phyloP scores from a whole-genome alignment of 352 stramenopile genomes.

The Phytophthora citricola region DNA sequence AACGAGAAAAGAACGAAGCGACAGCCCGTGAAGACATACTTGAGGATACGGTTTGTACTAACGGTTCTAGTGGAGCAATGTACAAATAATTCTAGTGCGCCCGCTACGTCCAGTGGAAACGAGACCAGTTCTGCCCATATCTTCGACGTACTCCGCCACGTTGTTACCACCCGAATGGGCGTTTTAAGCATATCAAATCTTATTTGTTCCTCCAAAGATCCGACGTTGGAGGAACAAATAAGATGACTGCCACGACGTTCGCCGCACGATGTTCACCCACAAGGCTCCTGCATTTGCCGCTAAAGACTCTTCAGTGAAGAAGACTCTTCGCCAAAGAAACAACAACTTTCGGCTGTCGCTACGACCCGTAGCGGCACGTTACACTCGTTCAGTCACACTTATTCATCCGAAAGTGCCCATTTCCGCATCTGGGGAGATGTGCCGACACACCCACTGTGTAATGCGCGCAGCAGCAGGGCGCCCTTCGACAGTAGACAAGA shows the following conservation, averaged over 20 bases:
- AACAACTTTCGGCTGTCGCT: neutral
- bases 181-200: too few relatives aligned
- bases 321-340: too few relatives aligned
- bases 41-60: neutral
- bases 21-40: neutral
- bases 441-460: slow-evolving; percentile 11
- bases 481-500: slow-evolving; percentile 20
- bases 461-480: slow-evolving; percentile 10
- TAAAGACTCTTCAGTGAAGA: too few relatives aligned
- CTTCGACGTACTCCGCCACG: neutral
- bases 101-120: slow-evolving; percentile 1
- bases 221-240: too few relatives aligned
- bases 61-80: too few relatives aligned
- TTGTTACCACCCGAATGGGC: neutral
- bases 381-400: neutral
- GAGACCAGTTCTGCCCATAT: slow-evolving; percentile 5
- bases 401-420: slow-evolving; percentile 9
- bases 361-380: neutral
- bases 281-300: too few relatives aligned
- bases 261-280: too few relatives aligned
- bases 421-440: slow-evolving; percentile 7
- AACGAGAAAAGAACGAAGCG: neutral
- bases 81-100: too few relatives aligned
- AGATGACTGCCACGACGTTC: too few relatives aligned
- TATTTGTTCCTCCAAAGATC: too few relatives aligned